Base-by-base conservation (phyloP, 2,329 filamentous ascomycete genomes). In the Colletotrichum karsti region DNA sequence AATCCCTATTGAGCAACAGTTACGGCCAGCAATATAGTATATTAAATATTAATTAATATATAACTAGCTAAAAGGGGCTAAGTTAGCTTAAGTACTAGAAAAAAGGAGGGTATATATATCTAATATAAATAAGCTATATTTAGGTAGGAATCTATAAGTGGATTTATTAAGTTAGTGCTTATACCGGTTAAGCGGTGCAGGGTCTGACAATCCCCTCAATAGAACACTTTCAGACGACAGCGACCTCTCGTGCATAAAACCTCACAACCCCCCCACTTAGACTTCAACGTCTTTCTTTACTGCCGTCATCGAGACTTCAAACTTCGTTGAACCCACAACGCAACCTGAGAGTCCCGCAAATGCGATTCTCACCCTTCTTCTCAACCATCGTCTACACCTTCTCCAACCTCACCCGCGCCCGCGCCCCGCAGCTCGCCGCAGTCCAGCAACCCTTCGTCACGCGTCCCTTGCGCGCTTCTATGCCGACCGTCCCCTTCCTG, bases 401-500 rank as follows among this genome's bases (percentile, higher is more conserved):
- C 68, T 85, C 84, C 69, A 82, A 77, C 72, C 77, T 85, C 73
- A 80, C 80, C 51, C 80, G 80, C 61, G 73, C 75, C 60, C 76
- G 76, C 73, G 73, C 77, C 69, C 73, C 76, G 63, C 77, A 67
- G 72, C 69, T n/a, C 22, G 35, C 54, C 48, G 15, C 18, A 42
- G 56, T 71, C 41, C 71, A 73, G 26, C 77, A 72, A 69, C 75
- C 70, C 57, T 70, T 71, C 59, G 58, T 24, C 35, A 37, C 50
- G 9, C 63, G 42, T 77, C 71, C 68, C 18, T 73, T 77, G 57
- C 79, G 76, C 65, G 83, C 81, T 76, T 91, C 92, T 74, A 94
- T 95, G 89, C 91, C 93, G 59, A 87, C 87, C 2, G 91, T 97
- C 74, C 92, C 94, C 1, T 93, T 97, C 73, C 75, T 97, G 39